phyloP scores from a whole-genome alignment of 1,139 yeast genomes.

The Scheffersomyces titani region DNA sequence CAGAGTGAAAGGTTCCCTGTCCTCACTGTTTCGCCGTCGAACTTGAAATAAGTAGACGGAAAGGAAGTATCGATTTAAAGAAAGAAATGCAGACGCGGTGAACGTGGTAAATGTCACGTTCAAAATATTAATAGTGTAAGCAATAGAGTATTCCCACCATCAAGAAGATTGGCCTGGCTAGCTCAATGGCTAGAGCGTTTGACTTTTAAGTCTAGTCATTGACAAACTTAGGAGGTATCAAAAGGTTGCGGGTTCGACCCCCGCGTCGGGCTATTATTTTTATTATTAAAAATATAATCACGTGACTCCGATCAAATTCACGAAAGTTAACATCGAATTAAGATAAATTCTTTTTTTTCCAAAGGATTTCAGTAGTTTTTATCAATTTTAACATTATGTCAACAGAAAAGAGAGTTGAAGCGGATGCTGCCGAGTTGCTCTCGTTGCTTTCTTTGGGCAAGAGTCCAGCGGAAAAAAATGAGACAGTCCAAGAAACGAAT shows the following conservation, averaged over 20 bases:
- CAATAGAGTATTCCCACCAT: neutral
- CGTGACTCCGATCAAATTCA: neutral
- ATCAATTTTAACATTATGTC: conserved; percentile 10
- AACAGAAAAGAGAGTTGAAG: conserved; percentile 21
- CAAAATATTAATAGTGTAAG: neutral
- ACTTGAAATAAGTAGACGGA: too few relatives aligned
- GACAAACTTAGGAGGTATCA: conserved; percentile 7
- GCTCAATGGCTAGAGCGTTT: conserved; percentile 22
- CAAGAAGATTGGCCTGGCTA: conserved; percentile 12
- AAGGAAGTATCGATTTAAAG: too few relatives aligned
- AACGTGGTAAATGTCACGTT: too few relatives aligned
- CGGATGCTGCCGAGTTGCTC: conserved; percentile 34
- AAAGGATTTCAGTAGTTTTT: neutral
- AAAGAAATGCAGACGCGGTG: too few relatives aligned
- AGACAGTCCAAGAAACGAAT: neutral
- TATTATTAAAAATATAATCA: neutral
- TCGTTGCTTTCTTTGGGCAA: conserved; percentile 26
- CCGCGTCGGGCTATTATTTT: conserved; percentile 22
- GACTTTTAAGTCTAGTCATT: conserved; percentile 14
- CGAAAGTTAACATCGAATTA: neutral
- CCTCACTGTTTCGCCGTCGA: too few relatives aligned
- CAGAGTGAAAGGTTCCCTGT: too few relatives aligned
- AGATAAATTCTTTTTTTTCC: too few relatives aligned
- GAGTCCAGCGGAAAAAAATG: neutral
- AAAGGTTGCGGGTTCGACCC: conserved; percentile 19